Base-by-base conservation (phyloP, 129 eudicot species). In the Rutidosis leptorrhynchoides region DNA sequence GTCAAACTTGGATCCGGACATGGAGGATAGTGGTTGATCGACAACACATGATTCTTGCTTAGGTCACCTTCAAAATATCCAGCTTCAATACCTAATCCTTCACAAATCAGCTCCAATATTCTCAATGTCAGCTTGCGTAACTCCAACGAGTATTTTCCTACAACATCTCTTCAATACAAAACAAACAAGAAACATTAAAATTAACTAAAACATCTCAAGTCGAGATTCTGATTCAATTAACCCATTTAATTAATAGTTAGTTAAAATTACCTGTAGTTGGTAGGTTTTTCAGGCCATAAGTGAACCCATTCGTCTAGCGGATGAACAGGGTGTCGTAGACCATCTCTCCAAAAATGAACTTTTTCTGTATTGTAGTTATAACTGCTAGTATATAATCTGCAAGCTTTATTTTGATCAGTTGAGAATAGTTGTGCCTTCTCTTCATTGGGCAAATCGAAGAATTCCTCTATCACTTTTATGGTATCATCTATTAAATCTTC, bases 361-460 rank as follows among this genome's bases (percentile, higher is more conserved):
- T 77, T 56, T 37, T 76, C 85, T 0, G 29, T 28, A 9, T 33
- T 76, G 25, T 77, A 81, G 64, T 46, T 37, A 8, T 12, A 57
- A 25, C 73, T 54, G 55, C 76, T 79, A 8, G 76, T 58, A 58
- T 69, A 87, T 6, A 87, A 69, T 68, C 71, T 77, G 75, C 90
- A 83, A 15, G 21, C 60, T 56, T 37, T 71, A 20, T 37, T 76
- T 0, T 54, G 74, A 57, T 88, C 90, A 3, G 7, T 49, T 0
- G 90, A 83, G 49, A 55, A 77, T 46, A 72, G 27, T 48, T 72
- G 72, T 3, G 68, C 73, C 64, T 77, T 81, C 16, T 76, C 79
- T 20, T 68, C 79, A 66, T 68, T 73, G 0, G 82, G 65, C 76
- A 77, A 25, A 3, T 16, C 60, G 0, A 52, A 77, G 51, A 81